phyloP scores from a whole-genome alignment of 805 yeast species.

The Ogataea corticis region DNA sequence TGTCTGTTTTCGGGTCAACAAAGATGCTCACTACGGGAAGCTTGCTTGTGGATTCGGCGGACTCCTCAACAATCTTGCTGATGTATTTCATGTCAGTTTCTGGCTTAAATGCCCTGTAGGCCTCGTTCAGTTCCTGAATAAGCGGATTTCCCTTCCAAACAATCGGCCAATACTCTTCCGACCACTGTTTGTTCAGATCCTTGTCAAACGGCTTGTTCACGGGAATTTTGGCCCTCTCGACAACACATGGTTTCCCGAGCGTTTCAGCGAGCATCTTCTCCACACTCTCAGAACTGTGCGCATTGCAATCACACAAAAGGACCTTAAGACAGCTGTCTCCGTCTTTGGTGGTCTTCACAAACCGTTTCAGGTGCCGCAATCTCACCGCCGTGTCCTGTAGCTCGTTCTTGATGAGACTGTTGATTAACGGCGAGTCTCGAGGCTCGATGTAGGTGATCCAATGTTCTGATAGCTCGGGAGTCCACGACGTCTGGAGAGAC shows the following conservation, averaged over 20 bases:
- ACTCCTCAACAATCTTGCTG: constrained; percentile 25
- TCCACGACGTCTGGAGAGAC: constrained; percentile 25
- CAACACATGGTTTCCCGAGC: constrained; percentile 11
- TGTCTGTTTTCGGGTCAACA: constrained; percentile 53
- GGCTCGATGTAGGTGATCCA: constrained; percentile 49
- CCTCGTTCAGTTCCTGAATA: constrained; percentile 62
- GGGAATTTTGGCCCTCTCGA: constrained; percentile 48
- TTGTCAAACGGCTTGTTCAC: constrained; percentile 65
- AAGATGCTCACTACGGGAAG: constrained; percentile 61
- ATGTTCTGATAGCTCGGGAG: constrained; percentile 36
- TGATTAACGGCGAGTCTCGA: constrained; percentile 29
- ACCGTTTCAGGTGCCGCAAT: constrained; percentile 53
- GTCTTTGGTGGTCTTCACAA: constrained; percentile 30
- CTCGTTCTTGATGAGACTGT: constrained; percentile 25
- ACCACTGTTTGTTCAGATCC: constrained; percentile 68
- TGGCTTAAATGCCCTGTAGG: constrained; percentile 41
- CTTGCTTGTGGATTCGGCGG: constrained; percentile 3
- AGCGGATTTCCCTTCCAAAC: constrained; percentile 93
- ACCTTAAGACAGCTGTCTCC: constrained; percentile 11
- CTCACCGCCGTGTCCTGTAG: constrained; percentile 29
- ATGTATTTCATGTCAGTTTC: constrained; percentile 39
- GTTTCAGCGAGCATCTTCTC: constrained; percentile 26
- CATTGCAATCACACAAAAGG: constrained; percentile 38
- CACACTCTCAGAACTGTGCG: constrained; percentile 38
- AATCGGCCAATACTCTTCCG: constrained; percentile 75